Percentiles rank a stretch among this genome's conserved stretches.
These are phyloP conservation scores for Pichia sp. DNA, from an alignment of 1,139 yeast genomes.

Conservation along the genomic window DNA sequence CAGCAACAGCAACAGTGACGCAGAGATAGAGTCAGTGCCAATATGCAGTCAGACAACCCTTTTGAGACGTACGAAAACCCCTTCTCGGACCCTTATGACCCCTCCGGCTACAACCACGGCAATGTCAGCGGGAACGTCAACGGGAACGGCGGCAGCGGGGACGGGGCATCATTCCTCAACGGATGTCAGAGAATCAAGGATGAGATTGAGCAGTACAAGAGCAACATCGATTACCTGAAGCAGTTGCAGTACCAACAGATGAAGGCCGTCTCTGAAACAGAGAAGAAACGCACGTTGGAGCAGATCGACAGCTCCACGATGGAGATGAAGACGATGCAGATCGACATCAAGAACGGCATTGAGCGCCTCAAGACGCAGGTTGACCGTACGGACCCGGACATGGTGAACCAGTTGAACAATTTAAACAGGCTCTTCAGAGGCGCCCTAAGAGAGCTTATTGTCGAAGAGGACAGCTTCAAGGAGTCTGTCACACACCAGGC, in stretches of 20 bases:
- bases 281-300: slow-evolving; percentile 10
- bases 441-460: slow-evolving; percentile 16
- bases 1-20: not conserved
- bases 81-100: slow-evolving; percentile 15
- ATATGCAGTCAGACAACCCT: slow-evolving; percentile 12
- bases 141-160: not conserved
- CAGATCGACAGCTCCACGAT: slow-evolving; percentile 13
- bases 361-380: slow-evolving; percentile 17
- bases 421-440: slow-evolving; percentile 19
- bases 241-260: slow-evolving; percentile 12
- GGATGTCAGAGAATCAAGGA: slow-evolving; percentile 12
- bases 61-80: slow-evolving; percentile 16
- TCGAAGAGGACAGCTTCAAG: slow-evolving; percentile 17
- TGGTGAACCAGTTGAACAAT: slow-evolving; percentile 23
- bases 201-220: slow-evolving; percentile 12
- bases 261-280: slow-evolving; percentile 14
- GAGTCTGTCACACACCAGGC: slow-evolving; percentile 21
- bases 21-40: not conserved
- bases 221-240: slow-evolving; percentile 10
- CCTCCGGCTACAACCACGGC: slow-evolving; percentile 6
- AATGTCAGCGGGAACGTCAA: not conserved
- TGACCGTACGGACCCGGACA: slow-evolving; percentile 20
- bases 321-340: slow-evolving; percentile 15
- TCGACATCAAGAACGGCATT: slow-evolving; percentile 16
- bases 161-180: slow-evolving; percentile 4